Conservation (phyloP, 257 asterid species). For the Ilex aquifolium region DNA sequence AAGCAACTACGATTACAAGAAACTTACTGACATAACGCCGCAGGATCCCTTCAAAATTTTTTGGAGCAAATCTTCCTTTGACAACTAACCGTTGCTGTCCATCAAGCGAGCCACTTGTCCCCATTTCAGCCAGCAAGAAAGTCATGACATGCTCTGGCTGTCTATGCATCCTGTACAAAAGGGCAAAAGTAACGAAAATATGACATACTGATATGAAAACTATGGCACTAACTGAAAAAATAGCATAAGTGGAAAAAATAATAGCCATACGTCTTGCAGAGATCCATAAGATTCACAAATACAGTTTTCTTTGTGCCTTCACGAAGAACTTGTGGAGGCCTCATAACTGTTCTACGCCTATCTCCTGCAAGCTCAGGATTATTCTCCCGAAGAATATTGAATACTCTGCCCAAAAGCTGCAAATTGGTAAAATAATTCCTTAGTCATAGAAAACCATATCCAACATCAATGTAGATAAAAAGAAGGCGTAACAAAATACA, state of each 20-base stretch:
- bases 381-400: conserved; percentile 88
- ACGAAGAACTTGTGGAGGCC: conserved; percentile 99
- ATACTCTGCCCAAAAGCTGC: conserved; percentile 88
- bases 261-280: conserved; percentile 66
- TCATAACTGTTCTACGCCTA: conserved; percentile 95
- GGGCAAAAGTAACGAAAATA: background rate
- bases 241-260: conserved; percentile 1
- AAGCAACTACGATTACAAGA: background rate
- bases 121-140: conserved; percentile 96
- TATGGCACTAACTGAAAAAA: too few relatives aligned
- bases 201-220: too few relatives aligned
- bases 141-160: conserved; percentile 98
- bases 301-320: conserved; percentile 98
- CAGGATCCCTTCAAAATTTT: conserved; percentile 90
- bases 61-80: conserved; percentile 95
- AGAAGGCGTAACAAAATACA: background rate
- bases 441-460: background rate
- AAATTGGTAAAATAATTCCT: conserved; percentile 9
- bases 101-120: conserved; percentile 94
- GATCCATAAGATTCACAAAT: conserved; percentile 95
- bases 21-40: conserved; percentile 84
- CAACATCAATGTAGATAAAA: background rate
- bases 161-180: conserved; percentile 66
- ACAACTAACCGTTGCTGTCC: conserved; percentile 91
- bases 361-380: conserved; percentile 98